phyloP scores from a whole-genome alignment of 2,329 filamentous ascomycete species.

The Chaetomiaceae sp. region DNA sequence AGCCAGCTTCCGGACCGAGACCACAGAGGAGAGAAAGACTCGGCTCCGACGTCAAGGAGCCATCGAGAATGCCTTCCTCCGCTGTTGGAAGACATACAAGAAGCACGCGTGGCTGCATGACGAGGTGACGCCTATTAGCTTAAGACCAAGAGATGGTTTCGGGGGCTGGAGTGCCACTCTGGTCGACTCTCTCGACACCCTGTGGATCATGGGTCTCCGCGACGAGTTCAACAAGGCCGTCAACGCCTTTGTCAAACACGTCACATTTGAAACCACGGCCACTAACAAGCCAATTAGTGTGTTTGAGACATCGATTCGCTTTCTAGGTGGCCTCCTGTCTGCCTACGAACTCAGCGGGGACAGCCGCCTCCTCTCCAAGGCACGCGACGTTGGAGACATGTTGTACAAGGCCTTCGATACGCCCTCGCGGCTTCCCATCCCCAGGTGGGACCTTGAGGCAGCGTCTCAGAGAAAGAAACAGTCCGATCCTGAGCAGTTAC shows the following conservation, averaged over 20 bases:
- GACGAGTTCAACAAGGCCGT: slow-evolving; percentile 51
- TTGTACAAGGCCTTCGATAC: slow-evolving; percentile 50
- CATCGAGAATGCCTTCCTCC: background rate
- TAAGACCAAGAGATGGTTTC: slow-evolving; percentile 41
- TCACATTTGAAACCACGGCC: slow-evolving; percentile 48
- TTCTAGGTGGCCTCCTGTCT: slow-evolving; percentile 46
- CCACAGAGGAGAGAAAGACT: background rate
- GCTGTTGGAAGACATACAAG: slow-evolving; percentile 45
- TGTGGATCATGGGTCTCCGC: slow-evolving; percentile 54
- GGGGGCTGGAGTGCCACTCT: slow-evolving; percentile 53
- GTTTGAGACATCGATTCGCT: slow-evolving; percentile 58
- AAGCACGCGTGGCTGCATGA: slow-evolving; percentile 51
- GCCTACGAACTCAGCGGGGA: slow-evolving; percentile 48
- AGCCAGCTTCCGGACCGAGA: background rate
- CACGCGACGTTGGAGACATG: slow-evolving; percentile 47
- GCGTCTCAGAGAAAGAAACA: slow-evolving; percentile 36
- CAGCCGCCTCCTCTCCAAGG: slow-evolving; percentile 42
- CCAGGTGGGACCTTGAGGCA: slow-evolving; percentile 39
- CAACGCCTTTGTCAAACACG: slow-evolving; percentile 39
- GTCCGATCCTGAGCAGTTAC: slow-evolving; percentile 14
- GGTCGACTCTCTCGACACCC: slow-evolving; percentile 53
- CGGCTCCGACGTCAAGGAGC: background rate
- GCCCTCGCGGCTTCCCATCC: slow-evolving; percentile 45
- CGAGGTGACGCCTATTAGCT: slow-evolving; percentile 47
- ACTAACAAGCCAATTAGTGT: slow-evolving; percentile 41